Conservation (phyloP, 2,329 filamentous ascomycete genomes). For the Cryphonectria naterciae region DNA sequence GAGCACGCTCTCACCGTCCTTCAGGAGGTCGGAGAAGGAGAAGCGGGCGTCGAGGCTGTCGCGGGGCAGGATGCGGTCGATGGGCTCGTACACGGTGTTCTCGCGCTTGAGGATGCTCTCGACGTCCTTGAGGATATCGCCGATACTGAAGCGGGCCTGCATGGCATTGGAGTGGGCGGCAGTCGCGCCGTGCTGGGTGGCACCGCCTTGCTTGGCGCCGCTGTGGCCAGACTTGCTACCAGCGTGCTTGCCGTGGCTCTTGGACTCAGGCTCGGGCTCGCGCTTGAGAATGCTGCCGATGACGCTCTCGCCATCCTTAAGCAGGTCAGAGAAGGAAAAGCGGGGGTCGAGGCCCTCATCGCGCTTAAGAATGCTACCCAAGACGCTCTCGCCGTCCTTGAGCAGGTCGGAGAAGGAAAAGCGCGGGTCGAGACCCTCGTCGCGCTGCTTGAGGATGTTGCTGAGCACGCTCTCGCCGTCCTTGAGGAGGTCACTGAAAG, state of each 20-base stretch:
- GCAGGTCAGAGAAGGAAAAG: background rate
- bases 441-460: background rate
- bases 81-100: background rate
- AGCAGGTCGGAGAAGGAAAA: background rate
- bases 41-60: constrained; percentile 11
- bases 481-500: background rate
- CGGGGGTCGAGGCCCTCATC: background rate
- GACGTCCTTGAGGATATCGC: constrained; percentile 12
- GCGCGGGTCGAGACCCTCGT: background rate
- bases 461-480: background rate
- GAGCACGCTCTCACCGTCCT: background rate
- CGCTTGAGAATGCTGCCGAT: constrained; percentile 1
- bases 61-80: constrained; percentile 7
- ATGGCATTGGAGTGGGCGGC: background rate
- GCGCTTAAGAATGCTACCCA: background rate
- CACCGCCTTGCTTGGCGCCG: background rate
- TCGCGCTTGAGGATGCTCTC: constrained; percentile 15
- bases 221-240: background rate
- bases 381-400: background rate
- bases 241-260: background rate
- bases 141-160: constrained; percentile 9
- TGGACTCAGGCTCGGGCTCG: background rate
- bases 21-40: constrained; percentile 4
- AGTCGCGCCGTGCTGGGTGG: background rate
- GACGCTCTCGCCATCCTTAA: background rate